Percentiles rank a stretch among this genome's conserved stretches.
Conservation (phyloP, 129 eudicot species). For the Daucus carota region DNA sequence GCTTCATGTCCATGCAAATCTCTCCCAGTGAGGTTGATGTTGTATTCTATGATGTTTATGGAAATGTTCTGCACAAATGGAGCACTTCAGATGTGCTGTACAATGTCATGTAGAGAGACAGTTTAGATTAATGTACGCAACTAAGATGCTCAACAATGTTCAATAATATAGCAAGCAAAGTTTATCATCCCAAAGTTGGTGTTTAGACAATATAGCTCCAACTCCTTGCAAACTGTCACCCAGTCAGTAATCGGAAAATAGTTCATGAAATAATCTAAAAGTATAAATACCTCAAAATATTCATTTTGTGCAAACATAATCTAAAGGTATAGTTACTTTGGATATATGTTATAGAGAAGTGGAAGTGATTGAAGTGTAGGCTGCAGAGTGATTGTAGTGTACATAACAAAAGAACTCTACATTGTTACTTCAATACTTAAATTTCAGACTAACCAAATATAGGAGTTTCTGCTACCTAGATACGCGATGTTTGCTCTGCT, state of each 20-base stretch:
- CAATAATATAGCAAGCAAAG: neutral
- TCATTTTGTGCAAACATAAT: neutral
- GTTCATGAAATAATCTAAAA: neutral
- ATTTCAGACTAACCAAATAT: neutral
- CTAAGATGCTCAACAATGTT: neutral
- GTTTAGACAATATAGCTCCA: neutral
- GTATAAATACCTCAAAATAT: neutral
- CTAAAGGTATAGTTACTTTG: no score
- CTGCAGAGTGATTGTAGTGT: neutral
- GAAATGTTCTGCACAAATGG: constrained; percentile 59
- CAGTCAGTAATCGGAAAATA: neutral
- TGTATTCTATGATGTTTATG: constrained; percentile 50
- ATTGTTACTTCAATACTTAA: neutral
- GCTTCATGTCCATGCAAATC: constrained; percentile 61
- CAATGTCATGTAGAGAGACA: constrained; percentile 5
- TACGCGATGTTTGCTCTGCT: constrained; percentile 13
- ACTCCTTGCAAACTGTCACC: neutral
- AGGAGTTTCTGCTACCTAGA: neutral
- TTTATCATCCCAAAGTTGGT: neutral
- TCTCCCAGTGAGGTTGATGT: constrained; percentile 28
- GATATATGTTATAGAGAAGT: neutral
- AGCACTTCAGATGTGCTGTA: constrained; percentile 34
- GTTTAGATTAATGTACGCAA: neutral
- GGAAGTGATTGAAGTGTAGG: neutral
- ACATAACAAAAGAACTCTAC: neutral